Percentiles rank a stretch among this genome's conserved stretches.
Conservation (phyloP, 768 basidiomycete genomes). For the Mycena galericulata region DNA sequence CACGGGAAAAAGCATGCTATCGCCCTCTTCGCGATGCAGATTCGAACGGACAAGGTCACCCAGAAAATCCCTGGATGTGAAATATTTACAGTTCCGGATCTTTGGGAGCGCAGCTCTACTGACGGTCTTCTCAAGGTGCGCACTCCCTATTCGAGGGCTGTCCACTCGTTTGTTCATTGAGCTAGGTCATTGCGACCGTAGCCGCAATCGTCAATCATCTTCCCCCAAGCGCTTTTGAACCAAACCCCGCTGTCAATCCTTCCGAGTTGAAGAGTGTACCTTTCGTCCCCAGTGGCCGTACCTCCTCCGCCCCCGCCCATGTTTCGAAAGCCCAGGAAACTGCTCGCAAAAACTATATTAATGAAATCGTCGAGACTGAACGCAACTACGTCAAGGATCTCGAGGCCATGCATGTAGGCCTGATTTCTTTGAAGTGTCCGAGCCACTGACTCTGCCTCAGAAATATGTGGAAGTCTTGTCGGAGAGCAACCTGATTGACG, state of each 20-base stretch:
- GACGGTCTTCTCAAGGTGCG: constrained; percentile 94
- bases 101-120: constrained; percentile 90
- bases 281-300: too few species aligned
- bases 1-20: constrained; percentile 90
- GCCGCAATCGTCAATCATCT: constrained; percentile 84
- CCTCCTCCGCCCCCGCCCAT: too few species aligned
- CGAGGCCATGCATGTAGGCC: constrained; percentile 87
- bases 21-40: constrained; percentile 89
- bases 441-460: constrained; percentile 53
- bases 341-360: constrained; percentile 58
- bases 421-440: too few species aligned
- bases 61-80: constrained; percentile 76
- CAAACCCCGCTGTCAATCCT: too few species aligned
- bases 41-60: constrained; percentile 69
- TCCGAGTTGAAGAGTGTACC: too few species aligned
- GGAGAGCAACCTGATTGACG: constrained; percentile 85
- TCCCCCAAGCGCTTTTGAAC: constrained; percentile 68
- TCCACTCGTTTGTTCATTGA: constrained; percentile 14
- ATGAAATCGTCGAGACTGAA: constrained; percentile 94
- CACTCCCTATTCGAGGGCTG: constrained; percentile 23
- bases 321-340: too few species aligned
- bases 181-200: constrained; percentile 87
- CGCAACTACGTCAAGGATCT: constrained; percentile 95
- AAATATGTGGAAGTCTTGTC: constrained; percentile 89
- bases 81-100: constrained; percentile 89